phyloP scores from a whole-genome alignment of 129 eudicot species.

The Lonicera japonica region DNA sequence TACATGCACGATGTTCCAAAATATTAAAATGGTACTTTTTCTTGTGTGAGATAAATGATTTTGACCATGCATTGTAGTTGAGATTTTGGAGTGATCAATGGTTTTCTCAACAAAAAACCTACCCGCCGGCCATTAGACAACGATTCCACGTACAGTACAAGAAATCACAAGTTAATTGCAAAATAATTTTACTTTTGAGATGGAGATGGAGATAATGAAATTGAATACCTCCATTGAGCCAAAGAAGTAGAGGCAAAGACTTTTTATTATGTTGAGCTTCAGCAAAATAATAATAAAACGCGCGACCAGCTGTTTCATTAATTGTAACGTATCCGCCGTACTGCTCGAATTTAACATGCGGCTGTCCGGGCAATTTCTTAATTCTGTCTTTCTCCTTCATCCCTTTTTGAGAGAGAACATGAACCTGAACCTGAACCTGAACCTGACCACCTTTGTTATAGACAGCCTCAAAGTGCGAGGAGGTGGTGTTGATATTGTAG shows the following conservation, averaged over 20 bases:
- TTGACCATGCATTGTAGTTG: too few relatives aligned
- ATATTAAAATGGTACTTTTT: too few relatives aligned
- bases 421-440: too few relatives aligned
- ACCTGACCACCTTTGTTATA: too few relatives aligned
- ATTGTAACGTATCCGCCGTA: conserved; percentile 84
- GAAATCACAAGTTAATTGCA: neutral
- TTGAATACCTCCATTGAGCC: conserved; percentile 90
- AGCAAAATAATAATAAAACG: conserved; percentile 77
- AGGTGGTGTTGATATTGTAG: conserved; percentile 25
- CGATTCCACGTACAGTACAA: neutral
- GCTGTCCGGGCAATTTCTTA: conserved; percentile 67
- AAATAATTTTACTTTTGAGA: neutral
- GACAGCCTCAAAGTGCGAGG: conserved; percentile 33
- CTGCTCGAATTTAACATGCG: conserved; percentile 49
- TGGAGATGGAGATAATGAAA: neutral
- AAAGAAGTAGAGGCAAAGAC: conserved; percentile 73
- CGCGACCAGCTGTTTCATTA: conserved; percentile 46
- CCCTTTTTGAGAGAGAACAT: conserved; percentile 30
- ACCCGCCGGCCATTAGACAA: too few relatives aligned
- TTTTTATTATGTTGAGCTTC: conserved; percentile 45
- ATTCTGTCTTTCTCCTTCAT: conserved; percentile 56
- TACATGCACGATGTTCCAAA: too few relatives aligned
- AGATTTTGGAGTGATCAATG: neutral
- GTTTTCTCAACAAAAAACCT: neutral
- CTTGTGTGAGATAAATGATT: too few relatives aligned